Evolutionary conservation across 495 filamentous ascomycete species (phyloP).

Genomic region (Cetradonia linearis): DNA sequence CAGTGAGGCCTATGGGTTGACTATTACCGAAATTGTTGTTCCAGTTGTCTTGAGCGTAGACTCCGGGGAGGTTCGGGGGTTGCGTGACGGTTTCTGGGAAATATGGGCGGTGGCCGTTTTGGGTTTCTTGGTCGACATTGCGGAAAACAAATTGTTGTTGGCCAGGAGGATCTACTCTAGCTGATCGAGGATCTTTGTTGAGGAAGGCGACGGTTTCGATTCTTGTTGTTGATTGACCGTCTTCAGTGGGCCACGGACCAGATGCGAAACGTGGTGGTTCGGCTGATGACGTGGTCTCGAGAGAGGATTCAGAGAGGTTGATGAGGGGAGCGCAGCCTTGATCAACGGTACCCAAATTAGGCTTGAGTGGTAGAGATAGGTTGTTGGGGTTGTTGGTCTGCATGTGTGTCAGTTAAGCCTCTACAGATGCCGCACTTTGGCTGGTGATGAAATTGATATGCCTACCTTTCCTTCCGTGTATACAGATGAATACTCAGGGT

Average conservation of each 20-base stretch:
- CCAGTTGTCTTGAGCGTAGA: neutral
- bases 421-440: neutral
- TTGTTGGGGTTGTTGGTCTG: neutral
- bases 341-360: neutral
- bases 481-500: constrained; percentile 17
- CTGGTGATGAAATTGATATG: neutral
- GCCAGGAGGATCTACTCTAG: constrained; percentile 3
- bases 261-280: neutral
- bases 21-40: constrained; percentile 5
- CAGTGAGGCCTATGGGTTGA: neutral
- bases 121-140: neutral
- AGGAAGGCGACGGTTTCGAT: neutral
- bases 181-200: neutral
- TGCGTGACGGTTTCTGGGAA: constrained; percentile 9
- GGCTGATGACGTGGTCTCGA: neutral
- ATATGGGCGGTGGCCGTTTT: neutral
- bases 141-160: constrained; percentile 15
- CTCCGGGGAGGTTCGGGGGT: neutral
- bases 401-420: neutral
- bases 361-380: neutral
- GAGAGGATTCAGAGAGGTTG: constrained; percentile 7
- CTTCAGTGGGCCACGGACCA: neutral
- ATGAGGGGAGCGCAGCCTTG: constrained; percentile 1
- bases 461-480: constrained; percentile 15
- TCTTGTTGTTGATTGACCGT: neutral